Base-by-base conservation (phyloP, 2,329 filamentous ascomycete genomes). In the Paradendryphiella salina region DNA sequence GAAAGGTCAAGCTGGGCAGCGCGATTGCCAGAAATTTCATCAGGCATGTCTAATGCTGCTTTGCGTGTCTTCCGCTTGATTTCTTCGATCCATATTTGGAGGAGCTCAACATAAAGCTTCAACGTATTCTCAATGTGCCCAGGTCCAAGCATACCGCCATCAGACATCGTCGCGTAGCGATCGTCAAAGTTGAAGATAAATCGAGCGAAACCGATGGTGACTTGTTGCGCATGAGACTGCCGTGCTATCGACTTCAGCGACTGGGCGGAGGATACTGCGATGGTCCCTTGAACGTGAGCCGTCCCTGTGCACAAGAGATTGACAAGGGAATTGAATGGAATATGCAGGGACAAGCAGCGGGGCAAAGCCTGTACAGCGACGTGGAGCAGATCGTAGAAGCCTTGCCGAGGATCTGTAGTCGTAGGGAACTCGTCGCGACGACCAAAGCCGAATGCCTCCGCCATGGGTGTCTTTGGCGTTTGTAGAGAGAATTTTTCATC, bases 161-260 rank as follows among this genome's bases (percentile, higher is more conserved):
- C 94, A 8, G 92, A 96, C 86, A 97, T 96, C 26, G 94, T 97
- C 1, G 93, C 90, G 72, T 99, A 99, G 18, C 92, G 86, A 60
- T 96, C 92, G 71, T 99, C 95, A 70, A 97, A 99, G 62, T 94
- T 96, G 77, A 99, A 99, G 45, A 99, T 99, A 74, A 97, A 99
- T 20, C 92, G 83, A 31, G 94, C 90, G 74, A 99, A 99, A 0
- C 94, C 93, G 74, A 95, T 96, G 0, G 92, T 96, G 3, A 99
- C 94, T 71, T 94, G 89, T 62, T 99, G 91, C 0, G 94, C 92
- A 73, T 96, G 89, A 6, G 88, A 89, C 66, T 99, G 94, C 26
- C 89, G 83, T 9, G 95, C 94, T 64, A 99, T 99, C 0, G 93
- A 93, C 71, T 96, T 97, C 13, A 99, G 76, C 1, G 94, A 96